Conservation (phyloP, 2,329 filamentous ascomycete genomes). For the Colletotrichum limetticola region DNA sequence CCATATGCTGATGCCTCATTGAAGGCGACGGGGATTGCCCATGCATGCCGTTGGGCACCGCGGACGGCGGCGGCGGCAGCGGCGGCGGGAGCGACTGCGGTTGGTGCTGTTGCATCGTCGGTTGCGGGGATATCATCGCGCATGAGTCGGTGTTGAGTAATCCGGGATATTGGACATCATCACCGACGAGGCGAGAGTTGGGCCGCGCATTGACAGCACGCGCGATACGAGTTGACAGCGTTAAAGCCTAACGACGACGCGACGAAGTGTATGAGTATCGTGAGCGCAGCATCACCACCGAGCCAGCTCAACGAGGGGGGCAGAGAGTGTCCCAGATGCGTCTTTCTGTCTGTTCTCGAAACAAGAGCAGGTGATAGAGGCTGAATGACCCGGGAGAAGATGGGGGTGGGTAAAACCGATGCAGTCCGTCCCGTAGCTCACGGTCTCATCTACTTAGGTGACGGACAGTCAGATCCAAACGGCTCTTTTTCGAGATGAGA, state of each 20-base stretch:
- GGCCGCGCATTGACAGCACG: slow-evolving; percentile 12
- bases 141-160: slow-evolving; percentile 18
- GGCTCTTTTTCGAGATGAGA: slow-evolving; percentile 7
- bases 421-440: not conserved
- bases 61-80: not conserved
- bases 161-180: slow-evolving; percentile 18
- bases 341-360: not conserved
- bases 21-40: slow-evolving; percentile 21
- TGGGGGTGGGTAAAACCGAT: not conserved
- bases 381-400: not conserved
- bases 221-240: slow-evolving; percentile 1
- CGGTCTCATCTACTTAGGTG: not conserved
- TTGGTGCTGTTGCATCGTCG: slow-evolving; percentile 18
- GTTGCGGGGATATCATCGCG: slow-evolving; percentile 19
- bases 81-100: not conserved
- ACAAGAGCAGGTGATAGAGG: not conserved
- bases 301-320: not conserved
- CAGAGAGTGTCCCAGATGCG: not conserved
- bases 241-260: not conserved
- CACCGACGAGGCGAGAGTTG: not conserved
- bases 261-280: slow-evolving; percentile 13
- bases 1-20: slow-evolving; percentile 5
- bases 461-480: slow-evolving; percentile 3
- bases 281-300: slow-evolving; percentile 2
- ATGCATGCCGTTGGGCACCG: slow-evolving; percentile 1